phyloP scores from a whole-genome alignment of 345 rosid genomes.

The Populus alba region DNA sequence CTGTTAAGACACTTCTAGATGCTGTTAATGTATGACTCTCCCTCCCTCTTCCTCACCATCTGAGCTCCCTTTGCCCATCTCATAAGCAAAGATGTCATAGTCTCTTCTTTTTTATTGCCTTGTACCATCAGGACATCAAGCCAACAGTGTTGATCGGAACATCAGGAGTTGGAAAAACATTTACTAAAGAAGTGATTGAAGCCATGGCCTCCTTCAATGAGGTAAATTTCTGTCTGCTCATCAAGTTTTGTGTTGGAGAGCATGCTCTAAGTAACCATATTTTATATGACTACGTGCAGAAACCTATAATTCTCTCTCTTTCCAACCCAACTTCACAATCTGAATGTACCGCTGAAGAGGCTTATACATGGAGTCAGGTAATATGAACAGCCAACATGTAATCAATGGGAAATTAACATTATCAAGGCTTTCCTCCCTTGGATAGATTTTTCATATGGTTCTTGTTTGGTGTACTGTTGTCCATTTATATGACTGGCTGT shows the following conservation, averaged over 20 bases:
- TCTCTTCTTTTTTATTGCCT: slow-evolving; percentile 1
- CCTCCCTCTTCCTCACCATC: slow-evolving; percentile 17
- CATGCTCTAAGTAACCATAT: slow-evolving; percentile 5
- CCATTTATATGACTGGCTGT: neutral
- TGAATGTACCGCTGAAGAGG: slow-evolving; percentile 96
- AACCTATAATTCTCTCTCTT: slow-evolving; percentile 83
- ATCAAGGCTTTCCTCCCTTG: neutral
- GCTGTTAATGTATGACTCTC: slow-evolving; percentile 61
- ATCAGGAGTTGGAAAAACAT: slow-evolving; percentile 86
- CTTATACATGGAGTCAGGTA: slow-evolving; percentile 89
- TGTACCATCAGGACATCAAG: slow-evolving; percentile 61
- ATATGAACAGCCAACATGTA: slow-evolving; percentile 1
- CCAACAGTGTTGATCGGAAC: slow-evolving; percentile 94
- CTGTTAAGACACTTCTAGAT: slow-evolving; percentile 57
- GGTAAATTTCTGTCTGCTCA: slow-evolving; percentile 37
- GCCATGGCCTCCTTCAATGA: slow-evolving; percentile 78
- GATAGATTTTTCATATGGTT: neutral
- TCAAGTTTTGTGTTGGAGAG: neutral
- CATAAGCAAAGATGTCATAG: neutral
- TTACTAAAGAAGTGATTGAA: slow-evolving; percentile 83
- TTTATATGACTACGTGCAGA: slow-evolving; percentile 42
- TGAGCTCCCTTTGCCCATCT: neutral
- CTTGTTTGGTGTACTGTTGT: neutral
- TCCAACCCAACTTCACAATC: slow-evolving; percentile 98
- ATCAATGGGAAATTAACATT: neutral